Conservation (phyloP, 108 stramenopile species). For the Cylindrotheca closterium region DNA sequence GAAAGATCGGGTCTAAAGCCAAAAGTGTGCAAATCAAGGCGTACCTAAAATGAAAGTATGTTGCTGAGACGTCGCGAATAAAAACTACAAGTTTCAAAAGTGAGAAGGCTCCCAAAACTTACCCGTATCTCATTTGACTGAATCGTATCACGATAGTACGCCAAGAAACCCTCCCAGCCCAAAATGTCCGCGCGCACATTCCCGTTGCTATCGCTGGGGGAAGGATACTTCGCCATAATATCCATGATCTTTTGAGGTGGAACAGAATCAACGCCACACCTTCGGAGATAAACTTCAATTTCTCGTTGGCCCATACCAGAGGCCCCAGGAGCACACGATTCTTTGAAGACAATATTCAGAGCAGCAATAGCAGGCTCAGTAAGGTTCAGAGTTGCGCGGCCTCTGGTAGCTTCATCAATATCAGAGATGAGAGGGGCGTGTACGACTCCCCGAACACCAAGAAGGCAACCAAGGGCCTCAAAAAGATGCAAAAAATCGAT, state of each 20-base stretch:
- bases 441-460: constrained; percentile 46
- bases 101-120: constrained; percentile 17
- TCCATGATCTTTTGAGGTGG: constrained; percentile 74
- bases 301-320: constrained; percentile 69
- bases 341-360: constrained; percentile 59
- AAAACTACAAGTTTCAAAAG: neutral
- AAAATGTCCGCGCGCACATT: constrained; percentile 35
- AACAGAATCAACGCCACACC: constrained; percentile 61
- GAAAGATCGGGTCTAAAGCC: constrained; percentile 85
- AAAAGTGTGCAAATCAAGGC: constrained; percentile 65
- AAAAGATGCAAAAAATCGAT: constrained; percentile 44
- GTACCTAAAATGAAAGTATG: constrained; percentile 43
- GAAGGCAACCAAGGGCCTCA: constrained; percentile 69
- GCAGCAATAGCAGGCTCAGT: constrained; percentile 47
- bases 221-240: constrained; percentile 73
- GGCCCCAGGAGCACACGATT: constrained; percentile 49
- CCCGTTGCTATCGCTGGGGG: constrained; percentile 21
- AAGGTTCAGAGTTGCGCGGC: constrained; percentile 45
- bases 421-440: constrained; percentile 58
- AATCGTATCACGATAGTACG: constrained; percentile 79
- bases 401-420: constrained; percentile 49
- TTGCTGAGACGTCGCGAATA: neutral
- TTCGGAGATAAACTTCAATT: constrained; percentile 66
- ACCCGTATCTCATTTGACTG: constrained; percentile 62
- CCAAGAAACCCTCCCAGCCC: constrained; percentile 83